A percentile compares a stretch with the other conserved stretches of the same genome.
These are phyloP conservation scores for Cyberlindnera mycetangii DNA, from an alignment of 805 yeast species.

Conservation along the genomic window DNA sequence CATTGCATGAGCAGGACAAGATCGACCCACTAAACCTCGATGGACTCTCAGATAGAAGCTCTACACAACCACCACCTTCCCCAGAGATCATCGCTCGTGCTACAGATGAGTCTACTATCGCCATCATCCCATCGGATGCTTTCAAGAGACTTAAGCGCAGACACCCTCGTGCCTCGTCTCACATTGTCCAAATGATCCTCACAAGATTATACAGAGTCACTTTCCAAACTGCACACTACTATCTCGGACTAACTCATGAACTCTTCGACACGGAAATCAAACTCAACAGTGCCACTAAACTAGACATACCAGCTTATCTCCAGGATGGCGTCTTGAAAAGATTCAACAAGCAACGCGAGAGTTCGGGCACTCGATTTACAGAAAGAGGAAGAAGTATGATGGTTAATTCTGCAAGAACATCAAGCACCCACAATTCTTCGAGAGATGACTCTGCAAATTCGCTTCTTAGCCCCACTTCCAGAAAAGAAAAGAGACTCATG, in stretches of 20 bases:
- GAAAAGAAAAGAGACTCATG: slow-evolving; percentile 13
- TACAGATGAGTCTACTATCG: slow-evolving; percentile 72
- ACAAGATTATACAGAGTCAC: slow-evolving; percentile 88
- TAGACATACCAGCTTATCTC: slow-evolving; percentile 62
- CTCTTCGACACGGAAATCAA: slow-evolving; percentile 71
- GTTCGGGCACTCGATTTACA: not conserved
- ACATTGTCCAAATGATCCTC: slow-evolving; percentile 88
- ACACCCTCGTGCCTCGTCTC: slow-evolving; percentile 88
- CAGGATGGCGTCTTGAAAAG: slow-evolving; percentile 52
- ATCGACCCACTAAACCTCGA: slow-evolving; percentile 22
- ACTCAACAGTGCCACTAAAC: slow-evolving; percentile 48
- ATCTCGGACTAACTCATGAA: slow-evolving; percentile 80
- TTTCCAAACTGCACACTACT: slow-evolving; percentile 83
- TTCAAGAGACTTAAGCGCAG: slow-evolving; percentile 67
- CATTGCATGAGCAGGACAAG: slow-evolving; percentile 4
- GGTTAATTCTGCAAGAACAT: slow-evolving; percentile 4
- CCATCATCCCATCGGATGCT: slow-evolving; percentile 85
- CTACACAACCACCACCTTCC: not conserved
- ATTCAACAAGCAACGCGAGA: slow-evolving; percentile 29
- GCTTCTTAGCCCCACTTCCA: slow-evolving; percentile 13
- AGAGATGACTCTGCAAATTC: slow-evolving; percentile 11
- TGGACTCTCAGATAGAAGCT: not conserved
- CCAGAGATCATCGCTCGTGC: slow-evolving; percentile 68
- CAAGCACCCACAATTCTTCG: not conserved
- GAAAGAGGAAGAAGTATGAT: slow-evolving; percentile 17